Evolutionary conservation across 2,329 filamentous ascomycete genomes (phyloP).

Genomic region (Davidsoniella neocaledoniae): DNA sequence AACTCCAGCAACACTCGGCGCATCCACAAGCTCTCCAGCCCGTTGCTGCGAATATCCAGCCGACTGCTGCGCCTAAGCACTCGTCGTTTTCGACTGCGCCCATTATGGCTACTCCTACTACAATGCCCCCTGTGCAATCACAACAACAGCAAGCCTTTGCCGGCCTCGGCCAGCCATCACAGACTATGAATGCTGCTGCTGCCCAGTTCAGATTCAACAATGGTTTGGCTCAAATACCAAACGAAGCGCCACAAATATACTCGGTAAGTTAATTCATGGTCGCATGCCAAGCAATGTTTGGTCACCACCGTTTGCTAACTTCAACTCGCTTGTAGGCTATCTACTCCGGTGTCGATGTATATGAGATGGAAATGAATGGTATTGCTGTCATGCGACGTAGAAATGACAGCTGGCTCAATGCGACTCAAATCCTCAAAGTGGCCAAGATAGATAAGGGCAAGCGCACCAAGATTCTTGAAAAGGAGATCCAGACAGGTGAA

Average conservation of each 20-base stretch:
- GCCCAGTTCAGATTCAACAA: constrained; percentile 5
- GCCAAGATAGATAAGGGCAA: constrained; percentile 95
- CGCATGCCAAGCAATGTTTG: constrained; percentile 9
- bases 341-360: constrained; percentile 90
- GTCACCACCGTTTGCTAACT: background rate
- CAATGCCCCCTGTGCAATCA: constrained; percentile 19
- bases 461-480: constrained; percentile 92
- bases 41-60: constrained; percentile 14
- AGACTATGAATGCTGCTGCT: constrained; percentile 3
- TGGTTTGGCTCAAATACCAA: background rate
- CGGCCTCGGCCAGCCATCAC: constrained; percentile 13
- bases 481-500: constrained; percentile 89
- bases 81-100: constrained; percentile 16
- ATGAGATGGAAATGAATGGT: constrained; percentile 94
- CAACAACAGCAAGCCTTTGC: constrained; percentile 28
- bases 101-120: constrained; percentile 12
- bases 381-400: constrained; percentile 92
- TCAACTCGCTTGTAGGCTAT: constrained; percentile 40
- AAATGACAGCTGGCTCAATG: constrained; percentile 91
- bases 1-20: too few relatives aligned
- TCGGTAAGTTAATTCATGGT: constrained; percentile 28
- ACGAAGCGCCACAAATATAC: constrained; percentile 29
- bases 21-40: too few relatives aligned
- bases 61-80: constrained; percentile 22
- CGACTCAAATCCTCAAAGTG: constrained; percentile 94